These are phyloP conservation scores for Lodderomyces elongisporus DNA, from an alignment of 1,139 yeast genomes.

Conservation along the genomic window DNA sequence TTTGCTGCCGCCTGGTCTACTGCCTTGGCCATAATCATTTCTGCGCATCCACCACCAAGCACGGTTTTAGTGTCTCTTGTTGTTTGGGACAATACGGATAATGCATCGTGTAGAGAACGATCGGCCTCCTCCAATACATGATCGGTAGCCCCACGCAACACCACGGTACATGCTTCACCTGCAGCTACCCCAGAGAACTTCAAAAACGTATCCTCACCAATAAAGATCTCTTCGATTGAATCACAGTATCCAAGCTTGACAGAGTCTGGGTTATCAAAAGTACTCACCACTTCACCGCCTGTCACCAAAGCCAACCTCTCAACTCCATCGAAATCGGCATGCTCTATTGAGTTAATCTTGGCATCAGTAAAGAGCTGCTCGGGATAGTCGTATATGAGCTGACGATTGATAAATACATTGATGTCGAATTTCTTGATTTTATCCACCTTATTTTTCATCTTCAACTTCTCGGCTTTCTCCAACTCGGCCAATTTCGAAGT, in stretches of 20 bases:
- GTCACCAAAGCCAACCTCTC: conserved; percentile 95
- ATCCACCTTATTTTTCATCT: conserved; percentile 87
- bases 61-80: conserved; percentile 93
- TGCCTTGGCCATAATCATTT: conserved; percentile 97
- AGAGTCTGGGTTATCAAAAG: conserved; percentile 86
- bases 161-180: conserved; percentile 95
- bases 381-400: conserved; percentile 95
- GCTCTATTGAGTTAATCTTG: conserved; percentile 88
- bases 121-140: conserved; percentile 96
- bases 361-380: conserved; percentile 90
- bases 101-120: conserved; percentile 94
- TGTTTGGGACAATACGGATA: conserved; percentile 92
- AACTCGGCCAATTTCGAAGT: conserved; percentile 92
- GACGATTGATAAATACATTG: conserved; percentile 91
- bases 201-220: conserved; percentile 84
- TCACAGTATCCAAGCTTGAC: conserved; percentile 89
- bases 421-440: conserved; percentile 80
- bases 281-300: conserved; percentile 97
- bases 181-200: conserved; percentile 93
- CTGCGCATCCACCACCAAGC: conserved; percentile 97
- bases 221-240: conserved; percentile 79
- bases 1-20: conserved; percentile 94
- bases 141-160: conserved; percentile 94
- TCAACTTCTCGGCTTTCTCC: conserved; percentile 91
- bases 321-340: conserved; percentile 97